A percentile compares a stretch with the other conserved stretches of the same genome.
Evolutionary conservation across 2,329 filamentous ascomycete species (phyloP).

Genomic region (Verticillium nubilum): DNA sequence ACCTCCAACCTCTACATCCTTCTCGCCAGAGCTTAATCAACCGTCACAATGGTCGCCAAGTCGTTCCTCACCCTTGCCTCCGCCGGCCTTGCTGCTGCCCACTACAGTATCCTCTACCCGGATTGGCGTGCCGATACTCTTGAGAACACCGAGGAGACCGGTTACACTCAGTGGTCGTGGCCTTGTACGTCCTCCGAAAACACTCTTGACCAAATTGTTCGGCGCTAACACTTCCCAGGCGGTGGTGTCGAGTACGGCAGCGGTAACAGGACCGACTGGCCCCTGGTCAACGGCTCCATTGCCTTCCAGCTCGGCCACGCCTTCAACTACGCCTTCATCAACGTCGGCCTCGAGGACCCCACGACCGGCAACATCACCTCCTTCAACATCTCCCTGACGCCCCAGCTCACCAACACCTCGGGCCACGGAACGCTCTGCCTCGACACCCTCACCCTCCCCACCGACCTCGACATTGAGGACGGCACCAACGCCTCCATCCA

Average conservation of each 20-base stretch:
- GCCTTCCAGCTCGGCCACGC: constrained; percentile 44
- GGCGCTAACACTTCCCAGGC: constrained; percentile 24
- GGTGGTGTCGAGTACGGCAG: constrained; percentile 38
- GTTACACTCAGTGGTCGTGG: constrained; percentile 43
- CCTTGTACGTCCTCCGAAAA: constrained; percentile 37
- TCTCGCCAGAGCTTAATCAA: background rate
- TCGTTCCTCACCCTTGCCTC: constrained; percentile 25
- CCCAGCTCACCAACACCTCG: constrained; percentile 51
- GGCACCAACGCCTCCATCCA: constrained; percentile 63
- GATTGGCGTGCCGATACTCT: constrained; percentile 44
- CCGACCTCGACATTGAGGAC: constrained; percentile 43
- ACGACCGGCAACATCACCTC: constrained; percentile 39
- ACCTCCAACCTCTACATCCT: background rate
- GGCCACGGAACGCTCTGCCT: constrained; percentile 63
- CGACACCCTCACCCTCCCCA: constrained; percentile 49
- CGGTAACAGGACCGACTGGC: constrained; percentile 48
- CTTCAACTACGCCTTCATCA: constrained; percentile 49
- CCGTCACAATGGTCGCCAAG: constrained; percentile 23
- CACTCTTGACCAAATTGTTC: background rate
- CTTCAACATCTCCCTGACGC: constrained; percentile 65
- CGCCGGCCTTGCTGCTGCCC: constrained; percentile 33
- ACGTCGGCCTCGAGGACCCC: constrained; percentile 41
- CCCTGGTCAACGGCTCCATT: constrained; percentile 42
- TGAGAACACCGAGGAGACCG: constrained; percentile 23
- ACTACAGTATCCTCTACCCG: constrained; percentile 44